Conservation (phyloP, 805 yeast species). For the Saccharomycopsis oosterbeekiorum region DNA sequence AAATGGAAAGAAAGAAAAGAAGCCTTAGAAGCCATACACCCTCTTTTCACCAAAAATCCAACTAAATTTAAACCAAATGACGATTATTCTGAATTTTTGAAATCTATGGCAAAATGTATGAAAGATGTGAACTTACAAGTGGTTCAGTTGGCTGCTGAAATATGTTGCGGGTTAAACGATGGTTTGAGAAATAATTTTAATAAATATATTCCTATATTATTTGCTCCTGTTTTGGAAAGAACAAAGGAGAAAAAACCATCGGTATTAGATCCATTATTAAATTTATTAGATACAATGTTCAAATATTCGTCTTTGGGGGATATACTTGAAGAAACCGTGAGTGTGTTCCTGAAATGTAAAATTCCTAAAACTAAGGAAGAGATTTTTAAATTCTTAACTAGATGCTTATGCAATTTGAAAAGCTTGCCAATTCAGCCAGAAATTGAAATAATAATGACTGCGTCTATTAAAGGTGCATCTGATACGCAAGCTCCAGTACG, state of each 20-base stretch:
- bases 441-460: slow-evolving; percentile 45
- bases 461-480: slow-evolving; percentile 51
- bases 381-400: slow-evolving; percentile 50
- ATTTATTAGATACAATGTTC: slow-evolving; percentile 58
- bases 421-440: slow-evolving; percentile 42
- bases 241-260: slow-evolving; percentile 79
- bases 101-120: slow-evolving; percentile 57
- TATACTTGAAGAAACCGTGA: slow-evolving; percentile 40
- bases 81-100: slow-evolving; percentile 59
- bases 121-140: slow-evolving; percentile 88
- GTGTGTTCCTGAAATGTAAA: slow-evolving; percentile 38
- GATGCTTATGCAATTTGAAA: slow-evolving; percentile 47
- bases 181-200: slow-evolving; percentile 55
- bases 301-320: slow-evolving; percentile 39
- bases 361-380: slow-evolving; percentile 77
- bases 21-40: slow-evolving; percentile 54
- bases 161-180: slow-evolving; percentile 48
- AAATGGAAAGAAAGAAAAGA: slow-evolving; percentile 94
- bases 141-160: slow-evolving; percentile 67
- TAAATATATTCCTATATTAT: slow-evolving; percentile 41
- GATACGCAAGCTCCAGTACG: slow-evolving; percentile 85
- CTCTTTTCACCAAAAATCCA: slow-evolving; percentile 35
- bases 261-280: slow-evolving; percentile 61
- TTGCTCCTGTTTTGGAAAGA: slow-evolving; percentile 64
- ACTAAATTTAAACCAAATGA: slow-evolving; percentile 44